These are phyloP conservation scores for Castanea mollissima DNA, from an alignment of 306 rosid genomes.

Conservation along the genomic window DNA sequence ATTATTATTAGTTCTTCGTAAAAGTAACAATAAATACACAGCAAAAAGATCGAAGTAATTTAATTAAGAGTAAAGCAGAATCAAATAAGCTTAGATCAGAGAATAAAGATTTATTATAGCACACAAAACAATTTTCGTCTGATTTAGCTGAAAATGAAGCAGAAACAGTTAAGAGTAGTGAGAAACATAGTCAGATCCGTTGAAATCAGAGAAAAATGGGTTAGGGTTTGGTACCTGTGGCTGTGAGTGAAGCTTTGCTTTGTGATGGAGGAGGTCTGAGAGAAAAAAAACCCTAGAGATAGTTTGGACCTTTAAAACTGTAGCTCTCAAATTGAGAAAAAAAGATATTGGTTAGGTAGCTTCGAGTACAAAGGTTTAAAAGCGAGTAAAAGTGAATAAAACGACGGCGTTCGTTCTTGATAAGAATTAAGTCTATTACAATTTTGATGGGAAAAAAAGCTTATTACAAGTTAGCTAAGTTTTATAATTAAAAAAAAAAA, in stretches of 20 bases:
- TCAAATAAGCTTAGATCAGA: background rate
- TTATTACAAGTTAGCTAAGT: no score
- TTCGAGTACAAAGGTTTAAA: no score
- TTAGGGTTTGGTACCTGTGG: background rate
- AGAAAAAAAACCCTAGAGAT: slow-evolving; percentile 25
- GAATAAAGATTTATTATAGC: background rate
- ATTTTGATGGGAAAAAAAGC: no score
- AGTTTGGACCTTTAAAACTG: background rate
- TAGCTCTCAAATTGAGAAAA: background rate
- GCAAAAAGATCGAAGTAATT: background rate
- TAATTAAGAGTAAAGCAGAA: no score
- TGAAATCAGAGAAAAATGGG: background rate
- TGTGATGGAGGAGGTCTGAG: background rate
- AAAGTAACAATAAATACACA: background rate
- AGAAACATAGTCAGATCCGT: background rate
- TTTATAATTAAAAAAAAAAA: no score
- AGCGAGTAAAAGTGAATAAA: background rate
- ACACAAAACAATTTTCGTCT: no score
- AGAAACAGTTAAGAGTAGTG: background rate
- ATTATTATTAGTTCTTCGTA: background rate
- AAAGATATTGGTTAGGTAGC: background rate
- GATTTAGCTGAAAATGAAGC: background rate
- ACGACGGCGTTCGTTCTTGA: background rate
- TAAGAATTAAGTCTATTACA: background rate
- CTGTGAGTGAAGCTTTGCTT: background rate